Conservation (phyloP, 2,329 filamentous ascomycete genomes). For the Xylariaceae sp. region DNA sequence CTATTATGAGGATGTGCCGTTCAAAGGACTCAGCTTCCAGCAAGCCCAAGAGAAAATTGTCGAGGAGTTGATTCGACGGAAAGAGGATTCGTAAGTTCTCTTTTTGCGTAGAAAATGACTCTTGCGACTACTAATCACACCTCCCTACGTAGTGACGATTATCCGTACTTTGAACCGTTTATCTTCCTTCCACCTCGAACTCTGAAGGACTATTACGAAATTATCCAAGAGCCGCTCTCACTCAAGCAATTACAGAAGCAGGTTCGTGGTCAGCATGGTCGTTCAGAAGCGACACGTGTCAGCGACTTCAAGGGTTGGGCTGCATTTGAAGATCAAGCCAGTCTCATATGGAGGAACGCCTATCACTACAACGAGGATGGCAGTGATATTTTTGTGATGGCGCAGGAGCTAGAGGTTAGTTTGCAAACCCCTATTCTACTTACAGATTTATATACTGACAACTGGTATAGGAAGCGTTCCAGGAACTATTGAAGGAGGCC, state of each 20-base stretch:
- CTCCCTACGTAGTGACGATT: slow-evolving; percentile 53
- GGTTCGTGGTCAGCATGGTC: slow-evolving; percentile 66
- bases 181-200: slow-evolving; percentile 69
- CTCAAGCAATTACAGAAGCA: slow-evolving; percentile 72
- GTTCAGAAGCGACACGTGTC: slow-evolving; percentile 56
- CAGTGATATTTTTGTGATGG: slow-evolving; percentile 74
- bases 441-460: slow-evolving; percentile 10
- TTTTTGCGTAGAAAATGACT: background rate
- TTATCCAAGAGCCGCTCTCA: slow-evolving; percentile 76
- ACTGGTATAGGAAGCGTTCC: slow-evolving; percentile 58
- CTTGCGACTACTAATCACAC: slow-evolving; percentile 10
- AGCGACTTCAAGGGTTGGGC: slow-evolving; percentile 78
- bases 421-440: background rate
- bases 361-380: slow-evolving; percentile 88
- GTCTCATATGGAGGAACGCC: slow-evolving; percentile 81
- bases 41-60: slow-evolving; percentile 83
- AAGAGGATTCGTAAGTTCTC: slow-evolving; percentile 56
- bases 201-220: slow-evolving; percentile 78
- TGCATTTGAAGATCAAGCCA: slow-evolving; percentile 72
- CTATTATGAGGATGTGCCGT: slow-evolving; percentile 53
- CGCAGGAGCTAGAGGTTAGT: slow-evolving; percentile 70
- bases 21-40: slow-evolving; percentile 71
- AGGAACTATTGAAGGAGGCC: slow-evolving; percentile 62
- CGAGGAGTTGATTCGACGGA: slow-evolving; percentile 64
- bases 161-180: slow-evolving; percentile 67